Evolutionary conservation across 345 rosid genomes (phyloP).

Genomic region (Arabidopsis suecica): DNA sequence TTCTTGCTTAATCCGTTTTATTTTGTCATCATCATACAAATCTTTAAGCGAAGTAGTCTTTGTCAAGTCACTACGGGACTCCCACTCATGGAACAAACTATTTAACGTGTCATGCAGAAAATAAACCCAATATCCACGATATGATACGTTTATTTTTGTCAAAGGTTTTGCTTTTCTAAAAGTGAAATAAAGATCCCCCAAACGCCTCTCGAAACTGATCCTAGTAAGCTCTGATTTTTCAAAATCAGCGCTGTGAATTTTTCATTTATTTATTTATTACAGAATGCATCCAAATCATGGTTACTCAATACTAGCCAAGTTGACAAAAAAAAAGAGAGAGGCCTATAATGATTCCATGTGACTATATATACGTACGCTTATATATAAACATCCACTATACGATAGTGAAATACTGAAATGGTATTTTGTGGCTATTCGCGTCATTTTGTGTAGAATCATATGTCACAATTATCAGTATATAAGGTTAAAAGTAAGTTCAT

Average conservation of each 20-base stretch:
- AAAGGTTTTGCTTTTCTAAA: slow-evolving; percentile 29
- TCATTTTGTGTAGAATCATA: not conserved
- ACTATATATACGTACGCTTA: not conserved
- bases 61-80: slow-evolving; percentile 20
- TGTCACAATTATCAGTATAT: not conserved
- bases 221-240: slow-evolving; percentile 7
- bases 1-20: not conserved
- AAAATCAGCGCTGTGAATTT: not conserved
- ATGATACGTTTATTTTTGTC: slow-evolving; percentile 17
- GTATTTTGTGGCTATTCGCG: slow-evolving; percentile 2
- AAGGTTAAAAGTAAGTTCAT: not conserved
- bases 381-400: slow-evolving; percentile 3
- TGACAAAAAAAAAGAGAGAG: not conserved
- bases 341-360: slow-evolving; percentile 13
- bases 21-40: slow-evolving; percentile 18
- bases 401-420: not conserved
- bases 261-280: not conserved
- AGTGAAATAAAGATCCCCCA: slow-evolving; percentile 15
- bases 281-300: not conserved
- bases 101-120: slow-evolving; percentile 29
- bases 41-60: slow-evolving; percentile 19
- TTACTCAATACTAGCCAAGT: slow-evolving; percentile 21
- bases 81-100: slow-evolving; percentile 38
- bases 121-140: slow-evolving; percentile 29
- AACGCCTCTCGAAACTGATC: slow-evolving; percentile 24